Evolutionary conservation across 768 basidiomycete genomes (phyloP), one percentile per base, ranked within the genome.

Genomic region (Mycena crocata): DNA sequence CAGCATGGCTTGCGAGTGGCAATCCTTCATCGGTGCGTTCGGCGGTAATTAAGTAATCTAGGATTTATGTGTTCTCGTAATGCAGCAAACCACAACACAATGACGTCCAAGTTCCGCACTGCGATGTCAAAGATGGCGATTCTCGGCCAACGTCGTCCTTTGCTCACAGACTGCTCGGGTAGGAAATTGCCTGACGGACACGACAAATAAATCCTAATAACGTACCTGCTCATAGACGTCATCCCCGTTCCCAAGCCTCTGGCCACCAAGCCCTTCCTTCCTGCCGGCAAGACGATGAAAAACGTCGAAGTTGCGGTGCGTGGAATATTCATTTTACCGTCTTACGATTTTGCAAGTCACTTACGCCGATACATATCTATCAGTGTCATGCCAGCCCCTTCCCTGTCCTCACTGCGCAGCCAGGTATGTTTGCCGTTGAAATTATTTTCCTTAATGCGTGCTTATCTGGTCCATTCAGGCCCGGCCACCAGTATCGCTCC

Each of bases 1-100:
- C 39, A 75, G 75, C 39, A 83, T 81, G 24, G 80, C 82, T 19
- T 83, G 82, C 72, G 63, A 73, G 55, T 83, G 82, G 82, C 82
- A 83, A 64, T 73, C 75, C 3, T 77, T 78, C 69, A 74, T 82
- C 50, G 60, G 77, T 77, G 57, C 58, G 70, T 55, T 45, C 19
- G 40, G 2, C 26, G 15, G 17, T 26, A 19, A 35, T 13, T 10
- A n/a, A 12, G 12, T 17, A 48, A 21, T 17, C 30, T 23, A 8
- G 64, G 30, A 37, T 24, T 32, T 2, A 26, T n/a, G n/a, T n/a
- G n/a, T 55, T 40, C 13, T 14, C n/a, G n/a, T n/a, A n/a, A n/a
- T n/a, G n/a, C 56, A 75, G 76, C 57, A 48, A 60, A 76, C 61
- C 75, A 79, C 19, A 34, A 55, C 17, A 51, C 46, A 10, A 75